phyloP scores from a whole-genome alignment of 225 moss, liverwort and hornwort genomes.

The Bryum argenteum region DNA sequence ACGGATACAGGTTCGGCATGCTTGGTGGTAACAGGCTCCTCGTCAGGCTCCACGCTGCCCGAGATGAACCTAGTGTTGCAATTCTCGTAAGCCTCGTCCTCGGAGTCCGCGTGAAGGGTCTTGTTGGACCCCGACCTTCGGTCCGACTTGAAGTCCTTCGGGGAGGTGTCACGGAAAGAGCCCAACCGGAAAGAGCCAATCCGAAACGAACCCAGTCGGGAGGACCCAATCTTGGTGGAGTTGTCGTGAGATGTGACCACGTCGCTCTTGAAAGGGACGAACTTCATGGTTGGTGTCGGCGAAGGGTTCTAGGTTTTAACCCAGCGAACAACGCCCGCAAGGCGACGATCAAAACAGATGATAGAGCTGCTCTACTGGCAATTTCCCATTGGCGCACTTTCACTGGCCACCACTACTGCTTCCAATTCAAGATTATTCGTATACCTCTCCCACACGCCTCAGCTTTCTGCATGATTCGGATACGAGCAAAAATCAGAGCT shows the following conservation, averaged over 20 bases:
- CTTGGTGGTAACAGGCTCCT: constrained; percentile 33
- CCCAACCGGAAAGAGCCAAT: constrained; percentile 59
- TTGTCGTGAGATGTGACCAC: constrained; percentile 47
- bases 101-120: constrained; percentile 34
- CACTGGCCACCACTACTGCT: background rate
- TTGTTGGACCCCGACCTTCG: constrained; percentile 47
- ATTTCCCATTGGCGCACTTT: no score
- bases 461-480: constrained; percentile 36
- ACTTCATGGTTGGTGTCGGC: constrained; percentile 42
- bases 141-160: constrained; percentile 42
- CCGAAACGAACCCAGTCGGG: constrained; percentile 58
- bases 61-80: constrained; percentile 59
- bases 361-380: no score
- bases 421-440: background rate
- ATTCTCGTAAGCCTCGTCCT: constrained; percentile 54
- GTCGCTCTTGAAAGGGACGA: constrained; percentile 50
- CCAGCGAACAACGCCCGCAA: background rate
- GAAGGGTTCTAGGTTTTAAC: constrained; percentile 2
- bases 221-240: constrained; percentile 42
- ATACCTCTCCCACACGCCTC: constrained; percentile 13
- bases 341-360: no score
- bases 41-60: constrained; percentile 36
- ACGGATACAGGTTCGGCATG: constrained; percentile 38
- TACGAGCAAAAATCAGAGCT: background rate
- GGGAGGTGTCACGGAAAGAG: constrained; percentile 50